Percentiles rank a stretch among this genome's conserved stretches.
Conservation (phyloP, 805 yeast genomes). For the Candida chilensis region DNA sequence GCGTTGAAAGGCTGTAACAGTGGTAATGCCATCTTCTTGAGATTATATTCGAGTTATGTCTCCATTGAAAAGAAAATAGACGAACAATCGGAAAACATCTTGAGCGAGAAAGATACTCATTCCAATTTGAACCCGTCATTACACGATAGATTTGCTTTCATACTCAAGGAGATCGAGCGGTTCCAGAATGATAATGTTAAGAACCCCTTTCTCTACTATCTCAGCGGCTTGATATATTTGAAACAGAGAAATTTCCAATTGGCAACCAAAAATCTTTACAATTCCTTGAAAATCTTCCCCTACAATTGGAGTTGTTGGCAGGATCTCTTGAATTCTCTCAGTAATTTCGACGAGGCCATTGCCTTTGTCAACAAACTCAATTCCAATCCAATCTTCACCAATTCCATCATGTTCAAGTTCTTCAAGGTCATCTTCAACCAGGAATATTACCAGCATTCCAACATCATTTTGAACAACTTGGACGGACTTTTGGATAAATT, state of each 20-base stretch:
- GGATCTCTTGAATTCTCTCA: conserved; percentile 58
- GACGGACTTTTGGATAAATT: conserved; percentile 41
- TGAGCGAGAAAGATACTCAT: conserved; percentile 24
- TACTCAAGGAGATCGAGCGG: neutral
- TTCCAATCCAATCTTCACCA: conserved; percentile 18
- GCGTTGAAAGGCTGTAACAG: conserved; percentile 42
- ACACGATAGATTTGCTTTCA: too few species aligned
- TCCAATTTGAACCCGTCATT: neutral
- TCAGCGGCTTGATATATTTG: conserved; percentile 60
- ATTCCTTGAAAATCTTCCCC: conserved; percentile 62
- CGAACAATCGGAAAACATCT: conserved; percentile 63
- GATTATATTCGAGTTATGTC: conserved; percentile 60
- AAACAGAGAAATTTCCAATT: conserved; percentile 49
- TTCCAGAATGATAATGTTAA: conserved; percentile 6
- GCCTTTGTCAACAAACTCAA: conserved; percentile 25
- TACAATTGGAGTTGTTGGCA: conserved; percentile 94
- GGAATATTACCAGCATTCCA: conserved; percentile 68
- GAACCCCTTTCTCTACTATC: conserved; percentile 60
- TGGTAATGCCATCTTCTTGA: conserved; percentile 48
- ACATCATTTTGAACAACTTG: conserved; percentile 38
- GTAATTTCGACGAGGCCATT: conserved; percentile 53
- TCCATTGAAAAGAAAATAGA: conserved; percentile 71
- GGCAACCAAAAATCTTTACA: conserved; percentile 55
- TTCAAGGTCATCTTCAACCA: conserved; percentile 65
- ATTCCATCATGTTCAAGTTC: conserved; percentile 31